Base-by-base conservation (phyloP, 257 asterid species). In the Lantana camara region DNA sequence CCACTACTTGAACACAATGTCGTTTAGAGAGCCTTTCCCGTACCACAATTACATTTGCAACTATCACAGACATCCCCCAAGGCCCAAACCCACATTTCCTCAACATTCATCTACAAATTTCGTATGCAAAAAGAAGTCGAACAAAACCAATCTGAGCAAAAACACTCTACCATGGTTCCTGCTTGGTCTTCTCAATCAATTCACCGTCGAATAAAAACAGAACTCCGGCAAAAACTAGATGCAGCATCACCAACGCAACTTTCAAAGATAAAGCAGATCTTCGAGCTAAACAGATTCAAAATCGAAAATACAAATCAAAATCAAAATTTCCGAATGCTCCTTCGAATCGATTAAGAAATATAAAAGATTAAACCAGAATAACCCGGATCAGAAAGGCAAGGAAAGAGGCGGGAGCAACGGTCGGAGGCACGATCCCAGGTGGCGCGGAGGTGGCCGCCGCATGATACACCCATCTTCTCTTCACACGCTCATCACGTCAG, bases 371-470 rank as follows among this genome's bases (percentile, higher is more conserved):
- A 62, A 58, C 11, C 12, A 67, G 5, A 52, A 45, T 12, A 34
- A 94, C 98, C 98, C 17, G 96, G 95, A 87, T 94, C 99, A 63
- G 96, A 83, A 1, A 94, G 86, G 74, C 95, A 86, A 14, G 97
- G 96, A 63, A 83, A 76, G 69, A 90, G 71, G 71, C 90, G 87
- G 61, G 80, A 76, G 73, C 91, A 90, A 14, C 91, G 90, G 81
- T 85, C 91, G 71, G 77, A 72, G 70, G 74, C 73, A 73, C 92
- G 95, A 71, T 68, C 79, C 81, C 87, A 76, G 20, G 74, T 57
- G 73, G 69, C 80, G 47, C 93, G 85, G 73, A 77, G 74, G 69
- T 71, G 63, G 73, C 68, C 63, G 71, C 82, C 78, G 77, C 95
- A 80, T 42, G 70, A 62, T 64, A 60, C 85, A 63, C 94, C 94